Evolutionary conservation across 139 green algal genomes (phyloP).

Genomic region (Chlamydomonas schloesseri): DNA sequence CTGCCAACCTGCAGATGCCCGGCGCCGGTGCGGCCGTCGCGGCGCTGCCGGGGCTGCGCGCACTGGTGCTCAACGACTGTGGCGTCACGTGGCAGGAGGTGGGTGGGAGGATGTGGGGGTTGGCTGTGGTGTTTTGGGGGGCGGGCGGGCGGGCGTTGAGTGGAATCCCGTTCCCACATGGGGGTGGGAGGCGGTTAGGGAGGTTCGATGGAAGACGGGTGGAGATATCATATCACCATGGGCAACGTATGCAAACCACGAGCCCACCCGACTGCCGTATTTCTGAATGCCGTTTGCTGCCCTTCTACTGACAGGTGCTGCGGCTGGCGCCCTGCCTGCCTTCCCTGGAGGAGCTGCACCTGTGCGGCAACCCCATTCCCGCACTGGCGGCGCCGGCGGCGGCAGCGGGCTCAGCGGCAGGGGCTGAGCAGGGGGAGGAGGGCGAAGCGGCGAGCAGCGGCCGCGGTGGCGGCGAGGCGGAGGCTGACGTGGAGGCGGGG

Average conservation of each 20-base stretch:
- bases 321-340: conserved; percentile 62
- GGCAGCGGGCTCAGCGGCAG: neutral
- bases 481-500: neutral
- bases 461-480: neutral
- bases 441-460: neutral
- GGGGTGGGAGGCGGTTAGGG: neutral
- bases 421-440: neutral
- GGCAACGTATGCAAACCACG: neutral
- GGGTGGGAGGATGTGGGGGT: neutral
- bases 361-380: conserved; percentile 73
- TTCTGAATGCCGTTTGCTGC: too few relatives aligned
- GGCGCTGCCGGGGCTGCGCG: conserved; percentile 56
- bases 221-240: too few relatives aligned
- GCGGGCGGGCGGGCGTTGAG: too few relatives aligned
- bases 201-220: too few relatives aligned
- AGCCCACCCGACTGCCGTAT: neutral
- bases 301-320: conserved; percentile 13
- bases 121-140: neutral
- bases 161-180: too few relatives aligned
- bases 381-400: neutral
- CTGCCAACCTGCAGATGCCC: too few relatives aligned
- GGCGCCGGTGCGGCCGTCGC: neutral
- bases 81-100: conserved; percentile 73
- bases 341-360: conserved; percentile 74
- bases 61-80: conserved; percentile 82